A percentile compares a stretch with the other conserved stretches of the same genome.
Conservation (phyloP, 805 yeast genomes). For the Candida maris region DNA sequence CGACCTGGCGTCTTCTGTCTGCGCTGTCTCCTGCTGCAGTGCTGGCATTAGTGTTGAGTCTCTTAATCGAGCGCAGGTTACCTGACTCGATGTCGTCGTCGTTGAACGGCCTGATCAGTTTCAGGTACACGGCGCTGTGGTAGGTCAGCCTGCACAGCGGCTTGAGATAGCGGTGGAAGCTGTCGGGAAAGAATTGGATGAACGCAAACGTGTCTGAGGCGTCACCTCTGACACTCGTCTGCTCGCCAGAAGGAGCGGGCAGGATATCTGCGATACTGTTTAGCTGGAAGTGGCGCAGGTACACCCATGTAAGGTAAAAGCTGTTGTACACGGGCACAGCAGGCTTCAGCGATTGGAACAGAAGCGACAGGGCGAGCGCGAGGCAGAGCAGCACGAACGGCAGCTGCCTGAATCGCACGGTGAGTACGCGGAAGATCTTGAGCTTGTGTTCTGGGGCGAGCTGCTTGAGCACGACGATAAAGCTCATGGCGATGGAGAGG, state of each 20-base stretch:
- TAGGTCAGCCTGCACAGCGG: conserved; percentile 47
- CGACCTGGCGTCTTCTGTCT: conserved; percentile 75
- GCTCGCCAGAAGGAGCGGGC: conserved; percentile 22
- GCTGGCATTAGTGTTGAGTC: conserved; percentile 37
- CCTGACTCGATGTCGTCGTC: conserved; percentile 69
- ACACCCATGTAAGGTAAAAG: conserved; percentile 69
- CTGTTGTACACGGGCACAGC: conserved; percentile 52
- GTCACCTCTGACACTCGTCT: conserved; percentile 58
- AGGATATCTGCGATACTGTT: conserved; percentile 23
- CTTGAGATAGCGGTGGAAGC: conserved; percentile 47
- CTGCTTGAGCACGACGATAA: conserved; percentile 54
- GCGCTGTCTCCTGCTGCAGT: conserved; percentile 44
- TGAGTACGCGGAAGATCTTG: conserved; percentile 37
- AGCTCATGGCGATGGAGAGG: conserved; percentile 46
- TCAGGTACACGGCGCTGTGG: conserved; percentile 37
- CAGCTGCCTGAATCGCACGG: conserved; percentile 55
- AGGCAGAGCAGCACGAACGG: conserved; percentile 45
- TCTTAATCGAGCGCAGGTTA: conserved; percentile 64
- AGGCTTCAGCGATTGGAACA: conserved; percentile 40
- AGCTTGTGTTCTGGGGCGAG: conserved; percentile 56
- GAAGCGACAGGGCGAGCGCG: conserved; percentile 28
- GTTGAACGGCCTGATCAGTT: conserved; percentile 58
- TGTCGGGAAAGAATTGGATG: conserved; percentile 77
- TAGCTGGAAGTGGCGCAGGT: conserved; percentile 72
- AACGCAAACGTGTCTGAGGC: conserved; percentile 87